Conservation (phyloP, 805 yeast species). For the Starmerella bombi region DNA sequence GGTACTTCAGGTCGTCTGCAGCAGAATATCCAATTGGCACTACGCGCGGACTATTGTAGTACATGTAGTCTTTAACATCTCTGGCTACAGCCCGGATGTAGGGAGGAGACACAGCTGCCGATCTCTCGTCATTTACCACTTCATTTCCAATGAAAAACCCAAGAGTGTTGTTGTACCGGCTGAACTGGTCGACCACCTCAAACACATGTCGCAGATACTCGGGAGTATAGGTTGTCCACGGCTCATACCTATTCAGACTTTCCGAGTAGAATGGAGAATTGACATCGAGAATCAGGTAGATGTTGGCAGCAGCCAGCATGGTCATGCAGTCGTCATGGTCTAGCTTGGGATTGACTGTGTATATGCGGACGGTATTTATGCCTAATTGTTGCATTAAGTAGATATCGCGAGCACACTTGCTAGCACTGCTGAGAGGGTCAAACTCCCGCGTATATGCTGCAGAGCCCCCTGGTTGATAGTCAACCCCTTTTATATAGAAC, state of each 20-base stretch:
- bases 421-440: conserved; percentile 70
- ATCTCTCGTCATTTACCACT: conserved; percentile 63
- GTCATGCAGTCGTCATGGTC: conserved; percentile 89
- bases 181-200: conserved; percentile 65
- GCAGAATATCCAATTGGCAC: conserved; percentile 95
- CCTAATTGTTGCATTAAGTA: conserved; percentile 70
- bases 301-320: conserved; percentile 78
- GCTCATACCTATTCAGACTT: conserved; percentile 80
- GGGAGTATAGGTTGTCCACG: conserved; percentile 74
- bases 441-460: conserved; percentile 41
- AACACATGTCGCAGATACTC: conserved; percentile 64
- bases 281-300: conserved; percentile 81
- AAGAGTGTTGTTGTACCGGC: conserved; percentile 74
- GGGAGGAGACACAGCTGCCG: conserved; percentile 49
- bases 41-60: conserved; percentile 41
- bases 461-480: conserved; percentile 93
- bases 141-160: conserved; percentile 92
- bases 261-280: conserved; percentile 72
- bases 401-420: conserved; percentile 69
- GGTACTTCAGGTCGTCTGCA: conserved; percentile 74
- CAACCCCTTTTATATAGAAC: conserved; percentile 78
- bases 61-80: conserved; percentile 66
- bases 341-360: conserved; percentile 69
- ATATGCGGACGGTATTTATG: conserved; percentile 75
- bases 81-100: conserved; percentile 67